These are phyloP conservation scores for Borovskyia barvae DNA, from an alignment of 208 protist species.

Conservation along the genomic window DNA sequence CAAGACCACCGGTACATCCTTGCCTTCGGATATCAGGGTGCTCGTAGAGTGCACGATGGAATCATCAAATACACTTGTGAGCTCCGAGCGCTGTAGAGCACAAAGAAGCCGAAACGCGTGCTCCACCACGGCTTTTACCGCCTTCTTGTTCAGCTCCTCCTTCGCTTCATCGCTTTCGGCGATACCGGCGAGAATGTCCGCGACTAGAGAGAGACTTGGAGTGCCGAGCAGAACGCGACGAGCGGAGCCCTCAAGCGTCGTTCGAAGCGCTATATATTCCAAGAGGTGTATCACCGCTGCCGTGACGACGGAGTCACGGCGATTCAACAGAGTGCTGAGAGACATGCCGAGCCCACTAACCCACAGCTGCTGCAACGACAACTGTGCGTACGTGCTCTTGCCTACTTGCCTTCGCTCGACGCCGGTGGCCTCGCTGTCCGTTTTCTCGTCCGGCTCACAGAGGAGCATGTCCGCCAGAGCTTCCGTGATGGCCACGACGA, in stretches of 20 bases:
- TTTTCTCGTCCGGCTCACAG: background rate
- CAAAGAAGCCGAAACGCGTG: slow-evolving; percentile 14
- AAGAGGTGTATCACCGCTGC: slow-evolving; percentile 20
- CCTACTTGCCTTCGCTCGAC: background rate
- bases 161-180: slow-evolving; percentile 14
- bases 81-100: slow-evolving; percentile 19
- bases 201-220: slow-evolving; percentile 13
- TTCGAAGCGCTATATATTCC: slow-evolving; percentile 1
- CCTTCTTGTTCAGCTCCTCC: slow-evolving; percentile 15
- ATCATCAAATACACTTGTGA: slow-evolving; percentile 20
- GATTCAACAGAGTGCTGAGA: slow-evolving; percentile 8
- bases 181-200: slow-evolving; percentile 12
- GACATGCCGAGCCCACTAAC: slow-evolving; percentile 20
- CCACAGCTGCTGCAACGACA: slow-evolving; percentile 27
- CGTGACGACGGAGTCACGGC: slow-evolving; percentile 12
- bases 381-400: slow-evolving; percentile 18
- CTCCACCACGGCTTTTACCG: slow-evolving; percentile 7
- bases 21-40: slow-evolving; percentile 40
- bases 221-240: slow-evolving; percentile 21
- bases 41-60: slow-evolving; percentile 33
- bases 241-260: slow-evolving; percentile 4
- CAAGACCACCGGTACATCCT: slow-evolving; percentile 22
- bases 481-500: slow-evolving; percentile 10
- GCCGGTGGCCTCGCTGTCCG: background rate
- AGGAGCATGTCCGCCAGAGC: slow-evolving; percentile 15